These are phyloP conservation scores for Sclerospora graminicola DNA, from an alignment of 352 stramenopile genomes.

Conservation along the genomic window DNA sequence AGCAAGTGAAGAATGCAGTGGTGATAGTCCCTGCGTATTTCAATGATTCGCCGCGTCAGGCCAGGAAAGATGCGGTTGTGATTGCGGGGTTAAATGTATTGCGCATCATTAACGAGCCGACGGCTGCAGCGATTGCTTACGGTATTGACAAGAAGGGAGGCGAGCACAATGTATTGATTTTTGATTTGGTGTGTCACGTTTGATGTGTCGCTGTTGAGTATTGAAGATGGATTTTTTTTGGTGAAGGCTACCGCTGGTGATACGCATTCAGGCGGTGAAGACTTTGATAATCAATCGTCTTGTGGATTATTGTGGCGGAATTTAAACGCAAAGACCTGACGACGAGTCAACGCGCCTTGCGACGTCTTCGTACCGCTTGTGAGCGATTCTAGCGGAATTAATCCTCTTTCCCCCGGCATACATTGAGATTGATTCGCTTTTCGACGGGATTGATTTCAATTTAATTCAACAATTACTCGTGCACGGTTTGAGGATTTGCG, in stretches of 20 bases:
- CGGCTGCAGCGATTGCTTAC: constrained; percentile 93
- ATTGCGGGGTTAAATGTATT: constrained; percentile 44
- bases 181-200: constrained; percentile 63
- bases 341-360: not conserved
- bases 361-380: not conserved
- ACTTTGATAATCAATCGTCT: constrained; percentile 94
- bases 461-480: constrained; percentile 80
- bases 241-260: constrained; percentile 93
- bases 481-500: constrained; percentile 82
- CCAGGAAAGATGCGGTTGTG: constrained; percentile 42
- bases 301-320: constrained; percentile 86
- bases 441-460: not conserved
- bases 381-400: constrained; percentile 23
- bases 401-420: not conserved
- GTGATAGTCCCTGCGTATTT: constrained; percentile 29
- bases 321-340: constrained; percentile 71
- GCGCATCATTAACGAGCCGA: constrained; percentile 93
- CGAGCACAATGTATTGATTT: constrained; percentile 92
- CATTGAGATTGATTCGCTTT: not conserved
- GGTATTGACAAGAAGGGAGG: constrained; percentile 95
- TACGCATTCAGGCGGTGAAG: constrained; percentile 91
- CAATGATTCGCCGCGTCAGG: constrained; percentile 23
- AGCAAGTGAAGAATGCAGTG: constrained; percentile 40
- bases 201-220: constrained; percentile 96
- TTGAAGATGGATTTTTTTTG: constrained; percentile 91